Evolutionary conservation across 805 yeast genomes (phyloP), one percentile per base, ranked within the genome.

Genomic region (Starmerella apis): DNA sequence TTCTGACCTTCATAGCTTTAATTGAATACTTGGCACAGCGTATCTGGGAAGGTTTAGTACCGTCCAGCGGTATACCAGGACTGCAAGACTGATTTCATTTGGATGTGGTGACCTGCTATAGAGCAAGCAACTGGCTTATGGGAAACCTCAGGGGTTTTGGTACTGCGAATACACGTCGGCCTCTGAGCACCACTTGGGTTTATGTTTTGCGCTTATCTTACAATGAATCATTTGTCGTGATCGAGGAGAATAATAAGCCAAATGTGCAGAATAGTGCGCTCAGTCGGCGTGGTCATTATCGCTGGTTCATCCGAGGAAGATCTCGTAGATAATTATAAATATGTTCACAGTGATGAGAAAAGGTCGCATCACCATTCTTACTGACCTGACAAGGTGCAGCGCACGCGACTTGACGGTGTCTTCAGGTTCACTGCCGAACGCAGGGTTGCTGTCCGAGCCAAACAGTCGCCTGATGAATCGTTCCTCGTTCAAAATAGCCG

Each of bases 401-500:
- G 83, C 65, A 57, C 80, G 76, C 5, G 75, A 65, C 61, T 79
- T 80, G 8, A 84, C 71, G 7, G 78, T 66, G 39, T 68, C 68
- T 4, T 54, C 59, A 6, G 53, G 31, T 35, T 73, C 67, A 22
- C 71, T 81, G 61, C 76, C 77, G 16, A 41, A 41, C 33, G 31
- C 44, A 2, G 71, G 72, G 49, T 65, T 60, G 57, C 70, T 62
- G 38, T 68, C 65, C 14, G 67, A 56, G 16, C 65, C 64, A 43
- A 68, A 80, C 38, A 77, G 76, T 67, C 94, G 71, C 59, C 80
- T 79, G 52, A 84, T 69, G 60, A 84, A 84, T 51, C 94, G 69
- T 60, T 84, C 92, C 59, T 84, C 94, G 62, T 83, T 82, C 47
- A 84, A 72, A 31, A 84, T 81, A 0, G 92, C 92, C 25, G 84